These are phyloP conservation scores for Seiridium cupressi DNA, from an alignment of 2,329 filamentous ascomycete genomes.

Conservation along the genomic window DNA sequence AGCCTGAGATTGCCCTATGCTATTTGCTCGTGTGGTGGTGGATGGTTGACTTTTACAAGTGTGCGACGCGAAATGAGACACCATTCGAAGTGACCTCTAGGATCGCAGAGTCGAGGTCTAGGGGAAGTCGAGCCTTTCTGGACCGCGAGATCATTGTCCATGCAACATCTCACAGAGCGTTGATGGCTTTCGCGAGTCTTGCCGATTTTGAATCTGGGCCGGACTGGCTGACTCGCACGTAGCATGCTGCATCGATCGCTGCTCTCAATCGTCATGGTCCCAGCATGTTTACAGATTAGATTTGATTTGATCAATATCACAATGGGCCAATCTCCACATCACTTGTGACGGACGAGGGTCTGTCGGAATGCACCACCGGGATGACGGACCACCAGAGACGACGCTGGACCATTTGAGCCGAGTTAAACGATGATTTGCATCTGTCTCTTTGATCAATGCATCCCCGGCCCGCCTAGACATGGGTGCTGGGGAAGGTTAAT, in stretches of 20 bases:
- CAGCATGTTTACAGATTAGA: slow-evolving; percentile 1
- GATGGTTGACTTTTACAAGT: not conserved
- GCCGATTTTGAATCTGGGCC: not conserved
- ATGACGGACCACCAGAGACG: slow-evolving; percentile 1
- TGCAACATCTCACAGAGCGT: not conserved
- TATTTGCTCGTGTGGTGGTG: not conserved
- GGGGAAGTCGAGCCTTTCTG: not conserved
- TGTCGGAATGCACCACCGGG: not conserved
- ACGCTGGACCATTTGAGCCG: slow-evolving; percentile 12
- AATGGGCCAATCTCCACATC: slow-evolving; percentile 9
- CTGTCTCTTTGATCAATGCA: slow-evolving; percentile 7
- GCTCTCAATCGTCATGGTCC: not conserved
- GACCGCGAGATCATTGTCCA: not conserved
- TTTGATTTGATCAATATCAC: slow-evolving; percentile 8
- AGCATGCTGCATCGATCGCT: not conserved
- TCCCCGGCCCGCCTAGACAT: not conserved
- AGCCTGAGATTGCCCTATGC: not conserved
- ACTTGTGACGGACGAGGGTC: slow-evolving; percentile 10
- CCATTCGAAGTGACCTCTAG: not conserved
- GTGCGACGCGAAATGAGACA: not conserved
- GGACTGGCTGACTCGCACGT: not conserved
- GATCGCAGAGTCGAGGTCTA: not conserved
- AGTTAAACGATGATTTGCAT: slow-evolving; percentile 23
- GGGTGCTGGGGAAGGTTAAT: not conserved
- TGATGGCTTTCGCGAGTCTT: not conserved